phyloP scores from a whole-genome alignment of 2,329 filamentous ascomycete genomes.

The Thyridium curvatum region DNA sequence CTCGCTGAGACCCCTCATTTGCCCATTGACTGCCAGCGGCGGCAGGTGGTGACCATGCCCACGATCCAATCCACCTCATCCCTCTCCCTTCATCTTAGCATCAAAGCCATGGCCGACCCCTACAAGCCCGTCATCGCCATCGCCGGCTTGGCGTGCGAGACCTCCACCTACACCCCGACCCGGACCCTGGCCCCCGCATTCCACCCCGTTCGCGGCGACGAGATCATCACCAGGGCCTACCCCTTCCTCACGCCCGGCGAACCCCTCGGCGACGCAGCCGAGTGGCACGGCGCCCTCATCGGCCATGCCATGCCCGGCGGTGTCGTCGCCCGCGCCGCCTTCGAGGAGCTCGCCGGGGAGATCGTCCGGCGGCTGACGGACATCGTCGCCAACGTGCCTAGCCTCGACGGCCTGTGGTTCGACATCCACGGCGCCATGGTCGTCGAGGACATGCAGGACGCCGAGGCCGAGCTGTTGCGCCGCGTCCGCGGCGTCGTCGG shows the following conservation, averaged over 20 bases:
- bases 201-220: constrained; percentile 34
- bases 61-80: no score
- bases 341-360: constrained; percentile 35
- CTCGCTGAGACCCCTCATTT: no score
- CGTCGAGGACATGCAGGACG: constrained; percentile 41
- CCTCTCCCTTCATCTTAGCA: no score
- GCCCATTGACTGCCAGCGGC: no score
- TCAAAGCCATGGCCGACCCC: no score
- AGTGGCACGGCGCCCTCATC: constrained; percentile 44
- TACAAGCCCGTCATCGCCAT: constrained; percentile 37
- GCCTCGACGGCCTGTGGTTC: constrained; percentile 44
- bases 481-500: constrained; percentile 39
- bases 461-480: constrained; percentile 38
- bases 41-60: no score
- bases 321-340: constrained; percentile 35
- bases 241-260: constrained; percentile 34
- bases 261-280: constrained; percentile 30
- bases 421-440: constrained; percentile 52
- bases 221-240: constrained; percentile 34
- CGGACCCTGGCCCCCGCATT: constrained; percentile 42
- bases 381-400: constrained; percentile 21
- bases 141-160: constrained; percentile 47
- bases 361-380: constrained; percentile 29
- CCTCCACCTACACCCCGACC: constrained; percentile 44
- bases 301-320: constrained; percentile 46